Evolutionary conservation across 495 filamentous ascomycete species (phyloP), one percentile per base, ranked within the genome.

Genomic region (Aspergillus ostianus): DNA sequence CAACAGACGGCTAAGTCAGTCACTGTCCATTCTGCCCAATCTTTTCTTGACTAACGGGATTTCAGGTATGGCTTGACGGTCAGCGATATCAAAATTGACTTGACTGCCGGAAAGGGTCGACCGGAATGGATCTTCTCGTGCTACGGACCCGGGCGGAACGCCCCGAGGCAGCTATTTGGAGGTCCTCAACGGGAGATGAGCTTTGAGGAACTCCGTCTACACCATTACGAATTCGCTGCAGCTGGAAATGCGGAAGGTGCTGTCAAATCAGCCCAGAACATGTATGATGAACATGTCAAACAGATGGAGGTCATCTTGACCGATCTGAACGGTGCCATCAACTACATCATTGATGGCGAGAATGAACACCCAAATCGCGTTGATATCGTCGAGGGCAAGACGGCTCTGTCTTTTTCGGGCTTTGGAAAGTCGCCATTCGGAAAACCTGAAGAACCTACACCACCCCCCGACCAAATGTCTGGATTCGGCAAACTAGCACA

Each of bases 121-220:
- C 92, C 92, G 44, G 67, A 79, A 78, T 97, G 91, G 89, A 81
- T 91, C 13, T 82, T 96, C n/a, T 95, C 92, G 0, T 81, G 85
- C 44, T 97, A 93, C 71, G 88, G 84, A 6, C 91, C 92, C 0
- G 85, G 84, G 5, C 79, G 74, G 61, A 82, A 90, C 55, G 86
- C 86, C 2, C 92, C 92, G 1, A 82, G 83, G 13, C 90, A 92
- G 68, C 78, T 96, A 2, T 92, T 95, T 64, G 91, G 90, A 19
- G 91, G 91, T 6, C 79, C 80, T 47, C 77, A 82, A n/a, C 78
- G 90, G 20, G 92, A 97, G 71, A 85, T 90, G 63, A 93, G 90
- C 65, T 86, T 87, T 41, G 92, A 97, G 71, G 92, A 97, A 67
- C 78, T 92, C 52, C 82, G 91, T 55, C 53, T 92, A 15, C 80